phyloP scores from a whole-genome alignment of 768 basidiomycete species.

The Sistotremastrum suecicum region DNA sequence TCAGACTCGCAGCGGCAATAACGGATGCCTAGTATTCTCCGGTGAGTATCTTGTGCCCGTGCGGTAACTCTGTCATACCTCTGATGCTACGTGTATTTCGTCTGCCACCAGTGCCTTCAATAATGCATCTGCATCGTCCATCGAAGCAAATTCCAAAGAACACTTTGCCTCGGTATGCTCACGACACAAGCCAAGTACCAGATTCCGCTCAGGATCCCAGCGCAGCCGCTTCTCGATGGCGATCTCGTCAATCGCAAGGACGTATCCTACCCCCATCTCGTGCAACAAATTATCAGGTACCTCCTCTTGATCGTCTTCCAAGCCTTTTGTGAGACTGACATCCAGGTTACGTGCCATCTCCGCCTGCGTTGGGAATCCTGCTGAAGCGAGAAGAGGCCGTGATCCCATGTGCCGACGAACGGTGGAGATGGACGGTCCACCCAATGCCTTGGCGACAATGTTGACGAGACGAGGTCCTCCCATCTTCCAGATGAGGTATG shows the following conservation, averaged over 20 bases:
- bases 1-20: constrained; percentile 11
- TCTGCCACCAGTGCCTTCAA: constrained; percentile 4
- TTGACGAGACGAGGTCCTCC: no score
- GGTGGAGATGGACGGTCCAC: no score
- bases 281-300: constrained; percentile 1
- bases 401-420: no score
- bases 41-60: background rate
- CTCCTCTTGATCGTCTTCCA: no score
- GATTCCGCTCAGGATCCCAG: constrained; percentile 12
- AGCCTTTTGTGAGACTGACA: no score
- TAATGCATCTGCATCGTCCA: constrained; percentile 2
- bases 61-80: background rate
- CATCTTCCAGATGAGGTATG: constrained; percentile 9
- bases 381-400: constrained; percentile 7
- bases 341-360: constrained; percentile 12
- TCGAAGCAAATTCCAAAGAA: constrained; percentile 7
- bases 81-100: constrained; percentile 4
- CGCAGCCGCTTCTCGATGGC: constrained; percentile 9
- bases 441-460: no score
- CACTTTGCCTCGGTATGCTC: constrained; percentile 10
- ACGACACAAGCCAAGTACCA: constrained; percentile 12
- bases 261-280: constrained; percentile 1
- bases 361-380: background rate
- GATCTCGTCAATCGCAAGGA: constrained; percentile 14
- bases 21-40: constrained; percentile 11